Evolutionary conservation across 2,329 filamentous ascomycete species (phyloP).

Genomic region (Claviceps sorghi): DNA sequence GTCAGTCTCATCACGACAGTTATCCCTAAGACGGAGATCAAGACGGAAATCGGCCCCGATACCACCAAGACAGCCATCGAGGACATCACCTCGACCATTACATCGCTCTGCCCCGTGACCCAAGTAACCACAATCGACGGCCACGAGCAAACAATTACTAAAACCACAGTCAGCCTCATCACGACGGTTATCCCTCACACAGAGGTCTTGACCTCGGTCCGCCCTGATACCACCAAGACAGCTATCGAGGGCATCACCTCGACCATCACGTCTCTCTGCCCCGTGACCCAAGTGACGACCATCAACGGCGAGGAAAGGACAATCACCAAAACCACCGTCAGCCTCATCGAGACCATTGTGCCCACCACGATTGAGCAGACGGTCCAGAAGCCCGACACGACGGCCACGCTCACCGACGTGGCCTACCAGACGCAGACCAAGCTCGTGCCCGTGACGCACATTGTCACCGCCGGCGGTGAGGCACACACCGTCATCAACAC

Average conservation of each 20-base stretch:
- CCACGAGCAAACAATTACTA: slow-evolving; percentile 9
- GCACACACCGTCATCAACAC: slow-evolving; percentile 13
- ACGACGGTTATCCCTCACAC: slow-evolving; percentile 16
- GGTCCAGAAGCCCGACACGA: slow-evolving; percentile 4
- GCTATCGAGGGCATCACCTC: slow-evolving; percentile 22
- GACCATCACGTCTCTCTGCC: slow-evolving; percentile 29
- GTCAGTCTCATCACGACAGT: slow-evolving; percentile 15
- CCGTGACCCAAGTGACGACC: slow-evolving; percentile 29
- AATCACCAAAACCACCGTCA: slow-evolving; percentile 25
- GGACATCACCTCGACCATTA: slow-evolving; percentile 25
- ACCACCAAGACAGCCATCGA: slow-evolving; percentile 19
- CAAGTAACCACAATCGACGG: slow-evolving; percentile 18
- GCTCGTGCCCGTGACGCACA: slow-evolving; percentile 15
- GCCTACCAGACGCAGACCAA: slow-evolving; percentile 29
- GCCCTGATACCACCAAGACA: slow-evolving; percentile 19
- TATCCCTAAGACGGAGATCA: slow-evolving; percentile 15
- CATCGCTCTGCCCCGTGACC: slow-evolving; percentile 27
- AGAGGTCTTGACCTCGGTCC: slow-evolving; percentile 15
- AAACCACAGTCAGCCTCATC: slow-evolving; percentile 12
- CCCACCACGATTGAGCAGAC: slow-evolving; percentile 22
- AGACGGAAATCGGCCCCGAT: slow-evolving; percentile 18
- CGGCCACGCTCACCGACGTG: slow-evolving; percentile 8
- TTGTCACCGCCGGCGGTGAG: slow-evolving; percentile 19
- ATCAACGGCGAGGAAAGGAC: slow-evolving; percentile 23
- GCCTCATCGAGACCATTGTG: slow-evolving; percentile 19